Evolutionary conservation across 23 red algal genomes (phyloP).

Genomic region (Gracilaria gracilis): DNA sequence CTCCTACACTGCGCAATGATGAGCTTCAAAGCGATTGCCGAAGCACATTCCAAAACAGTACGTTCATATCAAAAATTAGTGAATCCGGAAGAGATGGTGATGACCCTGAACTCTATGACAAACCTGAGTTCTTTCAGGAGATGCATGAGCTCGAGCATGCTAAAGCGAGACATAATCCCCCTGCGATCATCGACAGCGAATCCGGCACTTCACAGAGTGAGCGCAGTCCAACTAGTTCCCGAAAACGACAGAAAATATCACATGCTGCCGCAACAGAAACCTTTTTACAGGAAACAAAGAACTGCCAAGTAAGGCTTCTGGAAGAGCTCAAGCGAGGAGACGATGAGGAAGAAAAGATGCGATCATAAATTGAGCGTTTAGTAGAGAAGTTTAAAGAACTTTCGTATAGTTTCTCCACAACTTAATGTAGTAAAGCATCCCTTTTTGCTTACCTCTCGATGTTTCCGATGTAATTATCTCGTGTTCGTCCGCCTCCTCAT

Average conservation of each 20-base stretch:
- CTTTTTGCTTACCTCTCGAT: neutral
- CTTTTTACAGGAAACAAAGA: too few species aligned
- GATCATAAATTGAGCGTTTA: too few species aligned
- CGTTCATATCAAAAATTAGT: slow-evolving; percentile 31
- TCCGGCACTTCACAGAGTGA: too few species aligned
- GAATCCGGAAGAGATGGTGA: slow-evolving; percentile 29
- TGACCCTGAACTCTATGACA: slow-evolving; percentile 16
- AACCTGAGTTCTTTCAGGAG: slow-evolving; percentile 29
- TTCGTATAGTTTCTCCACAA: too few species aligned
- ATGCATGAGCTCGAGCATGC: slow-evolving; percentile 34
- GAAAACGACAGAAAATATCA: neutral
- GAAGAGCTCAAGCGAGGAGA: too few species aligned
- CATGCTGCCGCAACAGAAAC: neutral
- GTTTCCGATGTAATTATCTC: neutral
- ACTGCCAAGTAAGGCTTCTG: too few species aligned
- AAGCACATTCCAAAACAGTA: too few species aligned
- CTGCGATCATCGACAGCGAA: neutral
- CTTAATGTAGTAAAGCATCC: too few species aligned
- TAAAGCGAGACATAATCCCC: slow-evolving; percentile 21
- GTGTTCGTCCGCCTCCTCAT: neutral
- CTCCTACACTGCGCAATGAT: too few species aligned
- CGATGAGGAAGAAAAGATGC: too few species aligned
- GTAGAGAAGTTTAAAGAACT: too few species aligned
- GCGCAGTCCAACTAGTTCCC: neutral
- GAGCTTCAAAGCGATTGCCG: too few species aligned